Percentiles rank a stretch among this genome's conserved stretches.
These are phyloP conservation scores for Acer yangbiense DNA, from an alignment of 345 rosid genomes.

Conservation along the genomic window DNA sequence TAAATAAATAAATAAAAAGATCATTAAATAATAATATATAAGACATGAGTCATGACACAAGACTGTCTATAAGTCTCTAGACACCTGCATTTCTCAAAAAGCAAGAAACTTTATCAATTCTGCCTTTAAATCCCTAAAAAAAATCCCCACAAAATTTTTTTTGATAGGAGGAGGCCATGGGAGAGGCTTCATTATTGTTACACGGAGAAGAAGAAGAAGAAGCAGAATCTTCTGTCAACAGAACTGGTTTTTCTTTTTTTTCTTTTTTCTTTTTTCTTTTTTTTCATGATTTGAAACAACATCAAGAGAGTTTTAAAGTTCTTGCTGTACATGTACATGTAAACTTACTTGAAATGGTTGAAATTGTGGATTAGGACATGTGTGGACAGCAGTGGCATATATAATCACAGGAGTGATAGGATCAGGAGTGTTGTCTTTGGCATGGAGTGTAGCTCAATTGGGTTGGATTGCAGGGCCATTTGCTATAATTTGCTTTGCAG, in stretches of 20 bases:
- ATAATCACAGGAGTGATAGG: slow-evolving; percentile 61
- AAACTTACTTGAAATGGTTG: not conserved
- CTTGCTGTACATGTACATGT: too few relatives aligned
- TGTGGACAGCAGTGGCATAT: slow-evolving; percentile 56
- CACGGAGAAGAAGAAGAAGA: not conserved
- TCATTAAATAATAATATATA: too few relatives aligned
- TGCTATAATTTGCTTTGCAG: slow-evolving; percentile 45
- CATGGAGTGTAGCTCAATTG: slow-evolving; percentile 69
- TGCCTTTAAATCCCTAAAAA: too few relatives aligned
- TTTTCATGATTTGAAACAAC: too few relatives aligned
- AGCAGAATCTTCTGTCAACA: not conserved
- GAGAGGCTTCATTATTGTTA: not conserved
- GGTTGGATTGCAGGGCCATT: slow-evolving; percentile 81
- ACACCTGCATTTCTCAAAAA: not conserved
- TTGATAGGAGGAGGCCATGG: not conserved
- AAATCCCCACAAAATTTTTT: not conserved
- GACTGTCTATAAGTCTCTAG: too few relatives aligned
- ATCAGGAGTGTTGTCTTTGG: slow-evolving; percentile 60
- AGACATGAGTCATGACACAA: too few relatives aligned
- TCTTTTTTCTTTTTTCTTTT: accelerated
- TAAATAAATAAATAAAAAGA: too few relatives aligned
- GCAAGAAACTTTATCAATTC: not conserved
- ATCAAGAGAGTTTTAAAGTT: not conserved
- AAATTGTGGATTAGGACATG: slow-evolving; percentile 31
- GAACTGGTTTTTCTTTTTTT: not conserved